phyloP scores from a whole-genome alignment of 331 rosid species.

The Erythrophleum ivorense region DNA sequence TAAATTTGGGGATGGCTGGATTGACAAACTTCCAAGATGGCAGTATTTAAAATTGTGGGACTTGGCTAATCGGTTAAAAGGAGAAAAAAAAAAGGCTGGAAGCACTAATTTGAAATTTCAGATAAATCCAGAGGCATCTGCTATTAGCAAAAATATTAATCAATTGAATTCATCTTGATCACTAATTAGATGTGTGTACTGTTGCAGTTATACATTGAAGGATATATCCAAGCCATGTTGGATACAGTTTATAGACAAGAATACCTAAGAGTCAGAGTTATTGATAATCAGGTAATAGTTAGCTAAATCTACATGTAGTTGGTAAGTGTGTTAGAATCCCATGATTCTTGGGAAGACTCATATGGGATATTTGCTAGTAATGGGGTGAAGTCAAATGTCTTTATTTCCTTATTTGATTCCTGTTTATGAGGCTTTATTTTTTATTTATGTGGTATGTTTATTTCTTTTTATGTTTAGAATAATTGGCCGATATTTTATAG shows the following conservation, averaged over 20 bases:
- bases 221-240: conserved; percentile 98
- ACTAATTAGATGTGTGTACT: conserved; percentile 42
- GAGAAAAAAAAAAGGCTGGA: background rate
- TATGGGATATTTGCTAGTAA: no score
- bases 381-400: no score
- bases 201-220: conserved; percentile 94
- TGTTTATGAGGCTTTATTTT: no score
- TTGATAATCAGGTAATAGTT: conserved; percentile 76
- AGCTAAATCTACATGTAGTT: conserved; percentile 29
- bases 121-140: conserved; percentile 4
- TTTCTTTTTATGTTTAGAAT: no score
- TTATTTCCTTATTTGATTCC: no score
- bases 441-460: no score
- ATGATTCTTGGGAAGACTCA: no score
- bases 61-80: background rate
- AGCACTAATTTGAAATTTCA: conserved; percentile 8
- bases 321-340: background rate
- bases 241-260: conserved; percentile 89
- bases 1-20: background rate
- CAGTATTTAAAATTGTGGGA: background rate
- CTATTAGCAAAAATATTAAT: conserved; percentile 11
- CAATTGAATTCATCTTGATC: conserved; percentile 16
- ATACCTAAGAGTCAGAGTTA: conserved; percentile 86
- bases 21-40: background rate
- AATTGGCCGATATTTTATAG: no score